A percentile compares a stretch with the other conserved stretches of the same genome.
Conservation (phyloP, 768 basidiomycete genomes). For the Suillus occidentalis region DNA sequence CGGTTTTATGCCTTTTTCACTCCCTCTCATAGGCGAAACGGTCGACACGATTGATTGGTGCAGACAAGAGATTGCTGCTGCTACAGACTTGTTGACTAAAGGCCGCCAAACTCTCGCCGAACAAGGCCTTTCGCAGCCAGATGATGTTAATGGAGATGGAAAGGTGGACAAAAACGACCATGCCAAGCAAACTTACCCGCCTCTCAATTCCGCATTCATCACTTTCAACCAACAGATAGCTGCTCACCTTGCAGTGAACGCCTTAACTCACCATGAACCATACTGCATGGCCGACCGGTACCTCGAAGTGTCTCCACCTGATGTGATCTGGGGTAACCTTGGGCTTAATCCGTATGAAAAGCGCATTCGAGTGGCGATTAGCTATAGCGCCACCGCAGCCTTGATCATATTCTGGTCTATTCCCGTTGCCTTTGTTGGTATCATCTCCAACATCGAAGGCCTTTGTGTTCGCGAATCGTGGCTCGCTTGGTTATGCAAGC, state of each 20-base stretch:
- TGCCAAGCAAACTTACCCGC: conserved; percentile 46
- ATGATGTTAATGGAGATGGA: conserved; percentile 19
- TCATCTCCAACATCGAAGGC: conserved; percentile 75
- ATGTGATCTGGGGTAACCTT: conserved; percentile 92
- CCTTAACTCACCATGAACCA: conserved; percentile 75
- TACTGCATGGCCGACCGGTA: conserved; percentile 77
- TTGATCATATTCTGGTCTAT: conserved; percentile 88
- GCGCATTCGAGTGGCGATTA: conserved; percentile 62
- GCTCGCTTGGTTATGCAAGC: conserved; percentile 81
- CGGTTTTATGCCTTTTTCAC: conserved; percentile 52
- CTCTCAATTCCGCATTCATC: conserved; percentile 76
- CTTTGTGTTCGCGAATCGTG: conserved; percentile 66
- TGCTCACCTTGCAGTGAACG: conserved; percentile 83
- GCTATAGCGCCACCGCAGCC: conserved; percentile 73
- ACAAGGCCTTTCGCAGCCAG: conserved; percentile 22
- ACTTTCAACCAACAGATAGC: conserved; percentile 92
- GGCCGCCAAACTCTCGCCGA: conserved; percentile 36
- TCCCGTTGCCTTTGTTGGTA: conserved; percentile 85
- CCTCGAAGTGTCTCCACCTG: conserved; percentile 81
- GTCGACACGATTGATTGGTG: conserved; percentile 95
- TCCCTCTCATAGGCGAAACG: conserved; percentile 77
- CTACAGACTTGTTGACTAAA: conserved; percentile 52
- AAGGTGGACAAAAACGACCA: conserved; percentile 12
- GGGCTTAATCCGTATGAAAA: conserved; percentile 87
- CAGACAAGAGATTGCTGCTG: conserved; percentile 64